These are phyloP conservation scores for Ceratocystis colombiana DNA, from an alignment of 2,329 filamentous ascomycete species.

Conservation along the genomic window DNA sequence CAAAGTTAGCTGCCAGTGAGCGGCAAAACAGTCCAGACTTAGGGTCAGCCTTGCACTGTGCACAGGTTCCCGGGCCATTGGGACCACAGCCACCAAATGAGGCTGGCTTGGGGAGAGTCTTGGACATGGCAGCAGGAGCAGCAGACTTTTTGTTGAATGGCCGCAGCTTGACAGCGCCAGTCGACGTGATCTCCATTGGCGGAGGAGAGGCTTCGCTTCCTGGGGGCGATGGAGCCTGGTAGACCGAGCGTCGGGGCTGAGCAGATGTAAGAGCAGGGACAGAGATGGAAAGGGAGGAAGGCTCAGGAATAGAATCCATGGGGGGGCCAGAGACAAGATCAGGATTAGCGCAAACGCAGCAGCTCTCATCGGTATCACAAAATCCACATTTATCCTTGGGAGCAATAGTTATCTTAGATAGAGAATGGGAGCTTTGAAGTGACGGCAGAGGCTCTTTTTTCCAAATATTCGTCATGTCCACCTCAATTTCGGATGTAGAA, in stretches of 20 bases:
- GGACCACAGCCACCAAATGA: conserved; percentile 43
- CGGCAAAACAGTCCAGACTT: conserved; percentile 76
- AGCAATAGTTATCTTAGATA: conserved; percentile 33
- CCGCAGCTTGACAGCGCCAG: conserved; percentile 52
- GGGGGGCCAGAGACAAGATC: conserved; percentile 21
- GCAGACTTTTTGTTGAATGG: conserved; percentile 22
- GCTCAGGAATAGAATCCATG: conserved; percentile 18
- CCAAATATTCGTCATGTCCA: conserved; percentile 63
- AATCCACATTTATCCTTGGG: conserved; percentile 67
- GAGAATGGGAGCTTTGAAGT: conserved; percentile 29
- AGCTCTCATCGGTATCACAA: conserved; percentile 63
- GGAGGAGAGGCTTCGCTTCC: conserved; percentile 49
- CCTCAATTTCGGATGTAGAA: conserved; percentile 44
- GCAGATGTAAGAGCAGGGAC: conserved; percentile 35
- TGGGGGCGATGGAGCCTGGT: conserved; percentile 48
- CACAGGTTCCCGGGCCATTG: conserved; percentile 67
- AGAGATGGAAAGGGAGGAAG: conserved; percentile 27
- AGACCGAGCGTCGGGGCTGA: conserved; percentile 36
- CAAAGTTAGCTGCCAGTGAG: conserved; percentile 59
- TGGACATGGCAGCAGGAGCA: conserved; percentile 25
- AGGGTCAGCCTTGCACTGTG: conserved; percentile 67
- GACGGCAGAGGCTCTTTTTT: conserved; percentile 33
- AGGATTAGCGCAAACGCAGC: conserved; percentile 68
- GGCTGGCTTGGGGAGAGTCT: conserved; percentile 29
- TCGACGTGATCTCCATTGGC: conserved; percentile 49